phyloP scores from a whole-genome alignment of 768 basidiomycete genomes.

The Daedaleopsis sinensis region DNA sequence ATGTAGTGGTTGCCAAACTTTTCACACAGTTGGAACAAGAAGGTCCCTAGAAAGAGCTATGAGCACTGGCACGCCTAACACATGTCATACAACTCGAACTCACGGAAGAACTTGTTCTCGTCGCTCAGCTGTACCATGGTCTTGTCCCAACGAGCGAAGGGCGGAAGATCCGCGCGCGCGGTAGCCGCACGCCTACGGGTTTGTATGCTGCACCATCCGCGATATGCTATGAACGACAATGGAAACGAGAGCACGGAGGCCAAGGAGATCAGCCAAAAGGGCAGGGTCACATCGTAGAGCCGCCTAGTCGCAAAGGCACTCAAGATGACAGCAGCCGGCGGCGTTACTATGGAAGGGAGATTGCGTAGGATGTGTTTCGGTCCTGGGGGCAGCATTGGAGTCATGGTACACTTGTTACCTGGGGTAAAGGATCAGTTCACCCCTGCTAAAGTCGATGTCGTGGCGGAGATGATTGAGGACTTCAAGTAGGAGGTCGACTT shows the following conservation, averaged over 20 bases:
- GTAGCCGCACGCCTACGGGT: slow-evolving; percentile 3
- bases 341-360: slow-evolving; percentile 1
- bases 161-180: slow-evolving; percentile 1
- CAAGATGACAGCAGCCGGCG: not conserved
- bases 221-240: not conserved
- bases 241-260: not conserved
- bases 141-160: not conserved
- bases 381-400: slow-evolving; percentile 9
- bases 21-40: slow-evolving; percentile 9
- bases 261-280: not conserved
- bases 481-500: too few relatives aligned
- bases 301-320: not conserved
- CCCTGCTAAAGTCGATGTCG: too few relatives aligned
- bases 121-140: not conserved
- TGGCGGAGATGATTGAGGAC: too few relatives aligned
- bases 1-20: slow-evolving; percentile 14
- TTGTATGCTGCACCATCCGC: not conserved
- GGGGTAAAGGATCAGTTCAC: too few relatives aligned
- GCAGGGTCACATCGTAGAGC: not conserved
- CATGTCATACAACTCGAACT: not conserved
- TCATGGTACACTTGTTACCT: not conserved
- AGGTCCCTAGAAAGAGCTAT: slow-evolving; percentile 2
- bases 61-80: not conserved
- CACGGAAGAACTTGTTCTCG: slow-evolving; percentile 1
- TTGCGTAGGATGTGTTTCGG: not conserved